Evolutionary conservation across 805 yeast genomes (phyloP).

Genomic region (Wickerhamomyces pijperi): DNA sequence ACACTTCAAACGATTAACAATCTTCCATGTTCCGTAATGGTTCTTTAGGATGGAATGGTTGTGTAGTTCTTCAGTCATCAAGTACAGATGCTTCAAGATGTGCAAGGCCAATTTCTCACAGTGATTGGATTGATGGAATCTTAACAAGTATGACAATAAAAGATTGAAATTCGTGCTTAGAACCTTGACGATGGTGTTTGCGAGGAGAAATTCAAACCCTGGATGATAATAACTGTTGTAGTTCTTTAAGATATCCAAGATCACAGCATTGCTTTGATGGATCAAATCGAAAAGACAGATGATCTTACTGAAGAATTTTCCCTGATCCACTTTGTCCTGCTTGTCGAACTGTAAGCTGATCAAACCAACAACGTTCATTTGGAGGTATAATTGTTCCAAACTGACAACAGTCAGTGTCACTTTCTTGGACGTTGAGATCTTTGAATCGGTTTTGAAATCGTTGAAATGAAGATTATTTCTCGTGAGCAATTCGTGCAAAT

Average conservation of each 20-base stretch:
- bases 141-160: constrained; percentile 4
- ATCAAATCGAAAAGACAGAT: too few species aligned
- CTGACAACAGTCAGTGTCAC: too few species aligned
- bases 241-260: constrained; percentile 13
- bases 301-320: too few species aligned
- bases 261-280: too few species aligned
- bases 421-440: too few species aligned
- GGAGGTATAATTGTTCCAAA: not conserved
- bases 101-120: constrained; percentile 1
- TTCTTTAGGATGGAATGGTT: constrained; percentile 7
- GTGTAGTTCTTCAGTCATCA: constrained; percentile 13
- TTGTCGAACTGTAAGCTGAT: not conserved
- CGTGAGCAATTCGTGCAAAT: constrained; percentile 1
- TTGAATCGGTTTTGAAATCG: too few species aligned
- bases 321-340: not conserved
- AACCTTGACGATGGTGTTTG: constrained; percentile 6
- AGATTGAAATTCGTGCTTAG: constrained; percentile 8
- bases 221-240: constrained; percentile 10
- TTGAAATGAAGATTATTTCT: too few species aligned
- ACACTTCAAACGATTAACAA: constrained; percentile 6
- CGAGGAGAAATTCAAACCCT: constrained; percentile 12
- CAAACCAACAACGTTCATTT: not conserved
- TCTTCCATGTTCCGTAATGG: constrained; percentile 13
- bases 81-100: constrained; percentile 8
- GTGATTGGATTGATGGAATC: constrained; percentile 4